phyloP scores from a whole-genome alignment of 2,329 filamentous ascomycete species.

The Bertia moriformis region DNA sequence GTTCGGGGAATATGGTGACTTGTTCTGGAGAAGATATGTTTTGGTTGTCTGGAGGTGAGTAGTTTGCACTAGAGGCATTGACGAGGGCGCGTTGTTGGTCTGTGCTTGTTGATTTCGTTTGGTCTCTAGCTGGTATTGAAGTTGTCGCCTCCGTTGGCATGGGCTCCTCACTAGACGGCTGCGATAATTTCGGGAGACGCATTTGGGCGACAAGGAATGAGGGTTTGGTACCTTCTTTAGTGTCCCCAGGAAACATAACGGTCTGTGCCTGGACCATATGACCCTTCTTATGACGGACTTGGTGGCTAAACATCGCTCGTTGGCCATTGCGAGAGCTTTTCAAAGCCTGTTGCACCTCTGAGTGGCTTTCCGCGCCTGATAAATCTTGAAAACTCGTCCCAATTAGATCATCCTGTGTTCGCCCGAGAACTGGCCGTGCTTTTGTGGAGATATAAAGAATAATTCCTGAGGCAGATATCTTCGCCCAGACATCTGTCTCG shows the following conservation, averaged over 20 bases:
- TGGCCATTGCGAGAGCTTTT: background rate
- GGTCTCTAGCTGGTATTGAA: background rate
- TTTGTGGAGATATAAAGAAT: background rate
- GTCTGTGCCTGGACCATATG: background rate
- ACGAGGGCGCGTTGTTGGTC: background rate
- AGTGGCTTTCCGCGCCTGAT: background rate
- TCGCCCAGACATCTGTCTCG: background rate
- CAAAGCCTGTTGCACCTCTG: background rate
- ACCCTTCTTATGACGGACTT: slow-evolving; percentile 1
- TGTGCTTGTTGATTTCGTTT: background rate
- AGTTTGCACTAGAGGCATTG: background rate
- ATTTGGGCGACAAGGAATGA: background rate
- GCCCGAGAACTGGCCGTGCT: background rate
- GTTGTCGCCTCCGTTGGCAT: background rate
- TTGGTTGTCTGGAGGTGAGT: background rate
- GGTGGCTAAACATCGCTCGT: background rate
- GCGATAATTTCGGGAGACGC: slow-evolving; percentile 4
- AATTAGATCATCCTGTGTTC: background rate
- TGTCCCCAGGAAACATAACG: background rate
- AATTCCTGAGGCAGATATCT: background rate
- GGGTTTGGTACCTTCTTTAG: background rate
- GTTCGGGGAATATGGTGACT: background rate
- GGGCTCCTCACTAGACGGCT: slow-evolving; percentile 2
- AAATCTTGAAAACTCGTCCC: background rate
- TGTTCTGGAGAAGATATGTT: background rate